Conservation (phyloP, 352 stramenopile species). For the Aphanomyces cochlioides region DNA sequence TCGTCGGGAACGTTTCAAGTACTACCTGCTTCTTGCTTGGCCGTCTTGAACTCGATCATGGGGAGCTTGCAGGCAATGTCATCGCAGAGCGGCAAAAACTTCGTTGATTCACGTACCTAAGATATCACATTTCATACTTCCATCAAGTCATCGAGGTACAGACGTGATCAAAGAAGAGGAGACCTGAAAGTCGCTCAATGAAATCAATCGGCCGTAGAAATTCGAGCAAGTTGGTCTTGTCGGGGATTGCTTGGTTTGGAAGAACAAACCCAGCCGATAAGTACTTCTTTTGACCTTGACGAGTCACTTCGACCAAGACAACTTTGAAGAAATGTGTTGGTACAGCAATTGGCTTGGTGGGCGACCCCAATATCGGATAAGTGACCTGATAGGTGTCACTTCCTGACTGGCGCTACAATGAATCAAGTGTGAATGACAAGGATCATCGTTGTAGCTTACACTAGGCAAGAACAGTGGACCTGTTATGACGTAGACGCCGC, state of each 20-base stretch:
- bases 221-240: constrained; percentile 69
- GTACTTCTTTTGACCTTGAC: neutral
- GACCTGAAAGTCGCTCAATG: constrained; percentile 89
- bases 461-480: constrained; percentile 91
- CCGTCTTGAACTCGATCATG: constrained; percentile 1
- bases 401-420: constrained; percentile 55
- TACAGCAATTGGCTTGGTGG: constrained; percentile 84
- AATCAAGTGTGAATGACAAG: neutral
- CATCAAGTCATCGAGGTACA: constrained; percentile 28
- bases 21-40: too few relatives aligned
- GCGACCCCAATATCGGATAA: constrained; percentile 79
- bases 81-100: constrained; percentile 39
- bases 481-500: constrained; percentile 87
- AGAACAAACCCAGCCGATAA: constrained; percentile 89
- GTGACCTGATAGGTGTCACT: constrained; percentile 61
- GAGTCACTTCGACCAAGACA: constrained; percentile 50
- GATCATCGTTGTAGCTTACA: constrained; percentile 33
- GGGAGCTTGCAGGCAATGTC: constrained; percentile 63
- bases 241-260: constrained; percentile 82
- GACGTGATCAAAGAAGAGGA: constrained; percentile 91
- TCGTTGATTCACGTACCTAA: neutral
- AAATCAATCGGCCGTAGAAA: constrained; percentile 88
- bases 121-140: neutral
- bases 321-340: constrained; percentile 98
- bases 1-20: too few relatives aligned